Conservation (phyloP, 805 yeast species). For the Candida ficus region DNA sequence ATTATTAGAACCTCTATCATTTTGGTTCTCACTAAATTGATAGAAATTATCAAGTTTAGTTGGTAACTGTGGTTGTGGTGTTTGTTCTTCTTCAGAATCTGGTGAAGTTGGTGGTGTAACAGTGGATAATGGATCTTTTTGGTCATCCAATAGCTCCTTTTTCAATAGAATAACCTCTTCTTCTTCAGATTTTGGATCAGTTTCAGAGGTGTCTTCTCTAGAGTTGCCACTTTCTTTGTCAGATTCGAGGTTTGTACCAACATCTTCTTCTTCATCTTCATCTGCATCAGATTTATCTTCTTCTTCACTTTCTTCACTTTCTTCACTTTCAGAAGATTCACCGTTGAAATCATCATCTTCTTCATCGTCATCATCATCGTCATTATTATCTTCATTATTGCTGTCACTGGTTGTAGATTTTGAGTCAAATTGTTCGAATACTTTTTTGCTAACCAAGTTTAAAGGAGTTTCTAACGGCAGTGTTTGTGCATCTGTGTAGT, state of each 20-base stretch:
- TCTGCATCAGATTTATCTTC: slow-evolving; percentile 4
- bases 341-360: slow-evolving; percentile 25
- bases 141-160: slow-evolving; percentile 23
- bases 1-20: slow-evolving; percentile 61
- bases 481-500: slow-evolving; percentile 15
- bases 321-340: slow-evolving; percentile 9
- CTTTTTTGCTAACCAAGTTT: slow-evolving; percentile 19
- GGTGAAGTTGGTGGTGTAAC: slow-evolving; percentile 29
- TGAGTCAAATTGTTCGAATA: slow-evolving; percentile 16
- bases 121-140: slow-evolving; percentile 5
- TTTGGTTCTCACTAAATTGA: slow-evolving; percentile 48
- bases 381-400: slow-evolving; percentile 19
- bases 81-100: slow-evolving; percentile 30
- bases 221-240: slow-evolving; percentile 14
- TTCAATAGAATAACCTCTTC: slow-evolving; percentile 17
- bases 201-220: slow-evolving; percentile 4
- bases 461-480: slow-evolving; percentile 14
- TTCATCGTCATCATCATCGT: slow-evolving; percentile 19
- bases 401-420: slow-evolving; percentile 17
- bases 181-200: slow-evolving; percentile 13
- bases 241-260: slow-evolving; percentile 15
- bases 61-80: slow-evolving; percentile 20
- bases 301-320: slow-evolving; percentile 6
- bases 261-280: slow-evolving; percentile 14
- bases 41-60: slow-evolving; percentile 52